A percentile compares a stretch with the other conserved stretches of the same genome.
Conservation (phyloP, 1,284 basidiomycete genomes). For the Ganoderma multipileum region DNA sequence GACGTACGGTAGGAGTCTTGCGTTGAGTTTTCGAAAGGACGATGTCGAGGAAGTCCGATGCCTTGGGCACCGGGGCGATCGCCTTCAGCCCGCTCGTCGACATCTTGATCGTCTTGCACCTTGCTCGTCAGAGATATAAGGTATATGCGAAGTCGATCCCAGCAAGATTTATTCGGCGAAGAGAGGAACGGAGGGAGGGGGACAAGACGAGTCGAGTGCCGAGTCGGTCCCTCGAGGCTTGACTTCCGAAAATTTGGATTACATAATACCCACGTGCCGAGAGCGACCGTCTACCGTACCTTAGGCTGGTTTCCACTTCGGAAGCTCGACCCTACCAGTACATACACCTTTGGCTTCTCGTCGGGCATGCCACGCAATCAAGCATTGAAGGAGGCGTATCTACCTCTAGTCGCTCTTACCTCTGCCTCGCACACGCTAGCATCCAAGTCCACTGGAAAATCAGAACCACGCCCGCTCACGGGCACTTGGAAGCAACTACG, state of each 20-base stretch:
- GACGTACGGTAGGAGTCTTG: slow-evolving; percentile 92
- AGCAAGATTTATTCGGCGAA: slow-evolving; percentile 5
- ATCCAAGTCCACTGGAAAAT: no score
- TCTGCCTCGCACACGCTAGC: no score
- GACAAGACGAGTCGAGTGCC: not conserved
- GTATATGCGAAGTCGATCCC: not conserved
- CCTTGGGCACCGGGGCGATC: slow-evolving; percentile 97
- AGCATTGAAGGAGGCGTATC: no score
- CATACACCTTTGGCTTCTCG: no score
- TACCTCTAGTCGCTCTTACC: no score
- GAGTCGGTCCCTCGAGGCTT: not conserved
- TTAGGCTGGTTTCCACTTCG: no score
- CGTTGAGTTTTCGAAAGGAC: slow-evolving; percentile 94
- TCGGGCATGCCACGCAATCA: no score
- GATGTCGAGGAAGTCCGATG: slow-evolving; percentile 95
- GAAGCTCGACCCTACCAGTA: no score
- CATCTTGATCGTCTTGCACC: slow-evolving; percentile 52
- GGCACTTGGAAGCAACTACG: no score
- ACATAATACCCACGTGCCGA: slow-evolving; percentile 18
- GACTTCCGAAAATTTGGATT: slow-evolving; percentile 29
- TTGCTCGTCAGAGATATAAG: not conserved
- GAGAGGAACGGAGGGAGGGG: not conserved
- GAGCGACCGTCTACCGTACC: no score
- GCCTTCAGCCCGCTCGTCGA: slow-evolving; percentile 90
- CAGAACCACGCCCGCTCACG: no score